Evolutionary conservation across 345 rosid species (phyloP).

Genomic region (Brassica juncea): DNA sequence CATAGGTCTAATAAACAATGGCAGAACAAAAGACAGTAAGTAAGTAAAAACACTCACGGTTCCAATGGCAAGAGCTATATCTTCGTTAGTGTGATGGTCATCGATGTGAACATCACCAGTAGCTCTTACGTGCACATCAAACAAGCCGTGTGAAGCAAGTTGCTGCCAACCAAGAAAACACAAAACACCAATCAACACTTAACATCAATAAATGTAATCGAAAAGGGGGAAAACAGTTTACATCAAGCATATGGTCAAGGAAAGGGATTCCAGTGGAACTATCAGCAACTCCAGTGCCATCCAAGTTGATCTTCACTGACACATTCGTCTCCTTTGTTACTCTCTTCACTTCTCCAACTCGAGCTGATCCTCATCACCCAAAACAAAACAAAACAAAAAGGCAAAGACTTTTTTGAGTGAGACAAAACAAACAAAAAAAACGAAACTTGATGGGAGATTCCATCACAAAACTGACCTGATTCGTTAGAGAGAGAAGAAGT

Average conservation of each 20-base stretch:
- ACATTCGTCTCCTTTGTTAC: slow-evolving; percentile 88
- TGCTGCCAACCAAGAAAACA: slow-evolving; percentile 48
- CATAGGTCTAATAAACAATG: neutral
- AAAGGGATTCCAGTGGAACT: slow-evolving; percentile 74
- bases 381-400: neutral
- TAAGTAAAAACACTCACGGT: slow-evolving; percentile 44
- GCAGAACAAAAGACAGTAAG: neutral
- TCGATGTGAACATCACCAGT: slow-evolving; percentile 91
- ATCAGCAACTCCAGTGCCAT: slow-evolving; percentile 83
- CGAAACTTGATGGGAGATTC: slow-evolving; percentile 1
- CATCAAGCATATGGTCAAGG: slow-evolving; percentile 93
- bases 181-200: neutral
- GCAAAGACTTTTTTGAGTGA: neutral
- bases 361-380: slow-evolving; percentile 19
- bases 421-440: neutral
- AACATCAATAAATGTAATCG: too few relatives aligned
- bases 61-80: slow-evolving; percentile 92
- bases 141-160: slow-evolving; percentile 94
- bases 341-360: slow-evolving; percentile 81
- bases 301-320: slow-evolving; percentile 70
- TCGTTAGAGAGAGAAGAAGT: neutral
- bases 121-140: slow-evolving; percentile 85
- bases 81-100: slow-evolving; percentile 94
- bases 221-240: slow-evolving; percentile 23
- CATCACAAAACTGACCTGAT: slow-evolving; percentile 6